phyloP scores from a whole-genome alignment of 1,284 basidiomycete species.

The Sanguinoderma infundibulare region DNA sequence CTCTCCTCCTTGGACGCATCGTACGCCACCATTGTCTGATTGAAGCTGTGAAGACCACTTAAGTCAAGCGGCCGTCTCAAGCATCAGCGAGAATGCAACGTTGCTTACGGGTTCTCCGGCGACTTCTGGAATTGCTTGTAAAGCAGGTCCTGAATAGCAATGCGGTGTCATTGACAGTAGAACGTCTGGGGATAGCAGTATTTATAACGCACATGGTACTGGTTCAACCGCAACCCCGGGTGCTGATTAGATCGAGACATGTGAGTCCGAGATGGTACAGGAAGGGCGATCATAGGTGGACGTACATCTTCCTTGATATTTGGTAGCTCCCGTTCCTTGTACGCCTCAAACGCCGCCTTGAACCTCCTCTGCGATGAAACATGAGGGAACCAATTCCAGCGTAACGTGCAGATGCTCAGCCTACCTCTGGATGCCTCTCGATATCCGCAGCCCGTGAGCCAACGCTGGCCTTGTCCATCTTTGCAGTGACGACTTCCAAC shows the following conservation, averaged over 20 bases:
- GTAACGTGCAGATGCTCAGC: slow-evolving; percentile 28
- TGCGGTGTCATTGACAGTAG: no score
- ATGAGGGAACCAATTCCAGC: slow-evolving; percentile 1
- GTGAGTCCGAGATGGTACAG: neutral
- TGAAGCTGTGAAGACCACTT: slow-evolving; percentile 58
- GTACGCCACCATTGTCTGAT: slow-evolving; percentile 79
- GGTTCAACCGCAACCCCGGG: slow-evolving; percentile 83
- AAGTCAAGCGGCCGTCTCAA: neutral
- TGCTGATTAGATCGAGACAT: slow-evolving; percentile 46
- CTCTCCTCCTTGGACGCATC: slow-evolving; percentile 86
- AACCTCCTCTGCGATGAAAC: slow-evolving; percentile 67
- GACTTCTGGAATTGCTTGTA: slow-evolving; percentile 89
- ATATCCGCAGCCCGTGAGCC: slow-evolving; percentile 84
- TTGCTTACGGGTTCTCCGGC: slow-evolving; percentile 82
- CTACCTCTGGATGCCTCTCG: slow-evolving; percentile 93
- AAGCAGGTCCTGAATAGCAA: slow-evolving; percentile 59
- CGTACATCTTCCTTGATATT: slow-evolving; percentile 74
- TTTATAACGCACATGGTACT: slow-evolving; percentile 67
- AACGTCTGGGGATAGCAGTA: slow-evolving; percentile 11
- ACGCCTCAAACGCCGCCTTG: slow-evolving; percentile 94
- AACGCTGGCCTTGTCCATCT: slow-evolving; percentile 90
- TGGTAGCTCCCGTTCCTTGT: slow-evolving; percentile 88
- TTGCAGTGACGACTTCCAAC: slow-evolving; percentile 87
- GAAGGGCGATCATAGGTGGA: slow-evolving; percentile 10
- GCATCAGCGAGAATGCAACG: neutral